Evolutionary conservation across 2,329 filamentous ascomycete species (phyloP).

Genomic region (Volutella citrinella): DNA sequence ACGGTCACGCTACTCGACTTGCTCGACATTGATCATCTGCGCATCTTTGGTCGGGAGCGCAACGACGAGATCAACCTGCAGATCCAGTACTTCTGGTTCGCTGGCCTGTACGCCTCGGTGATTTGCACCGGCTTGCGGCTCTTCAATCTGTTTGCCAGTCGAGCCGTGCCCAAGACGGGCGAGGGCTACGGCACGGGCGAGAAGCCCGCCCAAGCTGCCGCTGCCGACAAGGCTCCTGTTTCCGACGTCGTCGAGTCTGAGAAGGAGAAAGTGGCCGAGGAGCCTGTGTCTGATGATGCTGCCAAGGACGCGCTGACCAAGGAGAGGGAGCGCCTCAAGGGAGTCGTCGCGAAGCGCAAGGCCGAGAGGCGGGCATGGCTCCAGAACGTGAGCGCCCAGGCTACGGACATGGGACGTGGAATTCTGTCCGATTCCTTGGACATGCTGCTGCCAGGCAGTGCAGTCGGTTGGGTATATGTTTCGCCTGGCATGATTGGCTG

Average conservation of each 20-base stretch:
- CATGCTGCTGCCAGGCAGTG: constrained; percentile 56
- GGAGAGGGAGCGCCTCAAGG: constrained; percentile 35
- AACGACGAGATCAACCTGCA: constrained; percentile 51
- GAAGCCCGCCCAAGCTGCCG: constrained; percentile 14
- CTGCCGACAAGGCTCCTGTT: constrained; percentile 13
- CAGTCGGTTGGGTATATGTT: constrained; percentile 58
- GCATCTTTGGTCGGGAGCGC: constrained; percentile 50
- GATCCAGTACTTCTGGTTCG: constrained; percentile 69
- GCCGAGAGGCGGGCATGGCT: constrained; percentile 30
- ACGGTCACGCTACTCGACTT: constrained; percentile 58
- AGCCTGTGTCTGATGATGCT: constrained; percentile 9
- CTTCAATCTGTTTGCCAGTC: constrained; percentile 32
- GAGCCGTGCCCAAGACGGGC: constrained; percentile 31
- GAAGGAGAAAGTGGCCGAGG: constrained; percentile 12
- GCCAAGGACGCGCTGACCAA: constrained; percentile 24
- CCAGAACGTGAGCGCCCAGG: constrained; percentile 27
- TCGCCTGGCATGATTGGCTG: constrained; percentile 51
- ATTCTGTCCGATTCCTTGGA: constrained; percentile 59
- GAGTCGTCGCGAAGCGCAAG: constrained; percentile 31
- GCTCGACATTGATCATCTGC: constrained; percentile 39
- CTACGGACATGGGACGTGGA: constrained; percentile 39
- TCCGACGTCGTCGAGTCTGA: constrained; percentile 6
- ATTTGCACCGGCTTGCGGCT: constrained; percentile 41
- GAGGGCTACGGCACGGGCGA: constrained; percentile 26
- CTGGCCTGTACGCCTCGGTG: constrained; percentile 53